Percentiles rank a stretch among this genome's conserved stretches.
Evolutionary conservation across 768 basidiomycete species (phyloP).

Genomic region (Tylopilus rubrobrunneus): DNA sequence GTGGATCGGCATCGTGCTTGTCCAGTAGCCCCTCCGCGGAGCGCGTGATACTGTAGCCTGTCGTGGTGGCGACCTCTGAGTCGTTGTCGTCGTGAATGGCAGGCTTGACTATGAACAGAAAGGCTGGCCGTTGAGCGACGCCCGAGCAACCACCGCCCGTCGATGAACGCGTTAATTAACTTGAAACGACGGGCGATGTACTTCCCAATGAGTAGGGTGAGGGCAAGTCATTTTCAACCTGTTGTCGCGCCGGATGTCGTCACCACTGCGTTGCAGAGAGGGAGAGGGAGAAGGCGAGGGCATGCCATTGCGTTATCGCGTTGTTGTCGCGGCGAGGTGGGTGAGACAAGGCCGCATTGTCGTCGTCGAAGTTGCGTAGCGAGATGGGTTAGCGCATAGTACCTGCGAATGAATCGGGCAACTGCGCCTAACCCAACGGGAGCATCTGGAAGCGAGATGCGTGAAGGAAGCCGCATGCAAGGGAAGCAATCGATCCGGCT

Average conservation of each 20-base stretch:
- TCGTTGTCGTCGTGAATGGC: slow-evolving; percentile 6
- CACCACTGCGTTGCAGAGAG: too few species aligned
- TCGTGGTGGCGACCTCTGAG: slow-evolving; percentile 43
- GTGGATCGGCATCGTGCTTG: slow-evolving; percentile 49
- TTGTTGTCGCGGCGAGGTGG: too few species aligned
- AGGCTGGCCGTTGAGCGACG: neutral
- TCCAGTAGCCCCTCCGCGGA: slow-evolving; percentile 57
- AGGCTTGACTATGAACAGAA: neutral
- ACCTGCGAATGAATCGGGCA: slow-evolving; percentile 76
- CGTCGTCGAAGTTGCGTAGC: too few species aligned
- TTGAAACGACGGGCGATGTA: neutral
- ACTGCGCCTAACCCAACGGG: slow-evolving; percentile 56
- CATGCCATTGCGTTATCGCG: too few species aligned
- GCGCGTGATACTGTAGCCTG: slow-evolving; percentile 71
- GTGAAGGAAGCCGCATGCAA: slow-evolving; percentile 71
- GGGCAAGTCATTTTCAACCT: too few species aligned
- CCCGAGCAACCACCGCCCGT: neutral
- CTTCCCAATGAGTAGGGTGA: too few species aligned
- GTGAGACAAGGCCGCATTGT: too few species aligned
- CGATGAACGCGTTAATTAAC: slow-evolving; percentile 21
- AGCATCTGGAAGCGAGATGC: slow-evolving; percentile 67
- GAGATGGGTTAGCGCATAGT: slow-evolving; percentile 83
- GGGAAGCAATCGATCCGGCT: slow-evolving; percentile 93
- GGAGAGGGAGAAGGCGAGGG: too few species aligned
- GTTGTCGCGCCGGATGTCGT: too few species aligned